Conservation (phyloP, 2,329 filamentous ascomycete species). For the Coniochaeta sp. region DNA sequence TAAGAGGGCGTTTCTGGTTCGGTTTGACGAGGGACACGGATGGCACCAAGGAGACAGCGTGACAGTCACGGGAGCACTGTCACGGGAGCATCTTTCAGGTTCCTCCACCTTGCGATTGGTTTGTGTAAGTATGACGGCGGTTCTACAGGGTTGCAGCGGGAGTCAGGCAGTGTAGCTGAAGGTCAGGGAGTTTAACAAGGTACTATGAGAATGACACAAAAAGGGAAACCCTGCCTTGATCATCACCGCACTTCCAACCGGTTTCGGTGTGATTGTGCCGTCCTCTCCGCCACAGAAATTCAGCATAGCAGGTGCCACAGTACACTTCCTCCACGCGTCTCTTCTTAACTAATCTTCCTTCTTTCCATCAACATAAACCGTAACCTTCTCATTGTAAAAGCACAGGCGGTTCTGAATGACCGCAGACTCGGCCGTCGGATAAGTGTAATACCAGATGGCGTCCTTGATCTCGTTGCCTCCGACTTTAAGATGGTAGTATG, state of each 20-base stretch:
- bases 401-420: constrained; percentile 49
- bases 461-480: constrained; percentile 35
- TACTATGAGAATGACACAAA: too few relatives aligned
- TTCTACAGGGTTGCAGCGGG: background rate
- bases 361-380: constrained; percentile 49
- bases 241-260: too few relatives aligned
- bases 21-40: background rate
- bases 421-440: constrained; percentile 49
- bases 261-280: too few relatives aligned
- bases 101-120: background rate
- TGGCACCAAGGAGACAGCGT: background rate
- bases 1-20: too few relatives aligned
- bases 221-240: too few relatives aligned
- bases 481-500: constrained; percentile 51
- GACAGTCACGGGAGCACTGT: background rate
- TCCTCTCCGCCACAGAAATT: too few relatives aligned
- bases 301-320: too few relatives aligned
- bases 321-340: too few relatives aligned
- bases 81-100: background rate
- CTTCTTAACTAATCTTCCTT: too few relatives aligned
- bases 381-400: constrained; percentile 64
- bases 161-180: too few relatives aligned
- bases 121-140: background rate
- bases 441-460: constrained; percentile 56
- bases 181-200: too few relatives aligned